Evolutionary conservation across 129 eudicot species (phyloP).

Genomic region (Saussurea involucrata): DNA sequence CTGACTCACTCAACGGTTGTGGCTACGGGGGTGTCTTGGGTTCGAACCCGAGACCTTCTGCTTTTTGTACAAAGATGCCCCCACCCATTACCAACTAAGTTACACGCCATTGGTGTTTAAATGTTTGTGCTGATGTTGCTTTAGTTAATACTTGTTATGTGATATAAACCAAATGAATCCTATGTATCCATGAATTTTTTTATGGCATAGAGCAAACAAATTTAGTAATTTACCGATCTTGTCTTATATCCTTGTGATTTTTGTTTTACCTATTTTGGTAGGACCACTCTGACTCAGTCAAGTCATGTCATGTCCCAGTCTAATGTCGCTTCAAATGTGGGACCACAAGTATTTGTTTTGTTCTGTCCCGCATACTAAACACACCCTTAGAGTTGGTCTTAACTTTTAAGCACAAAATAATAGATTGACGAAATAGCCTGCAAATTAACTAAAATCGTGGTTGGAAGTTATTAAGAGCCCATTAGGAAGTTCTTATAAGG

Average conservation of each 20-base stretch:
- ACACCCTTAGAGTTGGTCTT: background rate
- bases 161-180: background rate
- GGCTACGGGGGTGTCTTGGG: no score
- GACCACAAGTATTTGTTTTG: no score
- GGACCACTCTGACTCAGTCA: background rate
- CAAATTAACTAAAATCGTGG: background rate
- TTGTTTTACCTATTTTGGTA: background rate
- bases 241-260: background rate
- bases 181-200: background rate
- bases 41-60: no score
- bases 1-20: no score
- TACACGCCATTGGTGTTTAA: no score
- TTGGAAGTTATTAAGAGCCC: background rate
- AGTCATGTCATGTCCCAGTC: no score
- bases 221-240: background rate
- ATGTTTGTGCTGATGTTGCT: background rate
- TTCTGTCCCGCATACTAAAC: background rate
- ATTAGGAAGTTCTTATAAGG: background rate
- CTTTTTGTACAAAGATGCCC: no score
- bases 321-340: no score
- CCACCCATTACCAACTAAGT: no score
- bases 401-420: background rate
- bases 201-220: background rate
- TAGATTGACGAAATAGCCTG: background rate
- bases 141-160: background rate